Conservation (phyloP, 2,329 filamentous ascomycete species). For the Epichloe gansuensis region DNA sequence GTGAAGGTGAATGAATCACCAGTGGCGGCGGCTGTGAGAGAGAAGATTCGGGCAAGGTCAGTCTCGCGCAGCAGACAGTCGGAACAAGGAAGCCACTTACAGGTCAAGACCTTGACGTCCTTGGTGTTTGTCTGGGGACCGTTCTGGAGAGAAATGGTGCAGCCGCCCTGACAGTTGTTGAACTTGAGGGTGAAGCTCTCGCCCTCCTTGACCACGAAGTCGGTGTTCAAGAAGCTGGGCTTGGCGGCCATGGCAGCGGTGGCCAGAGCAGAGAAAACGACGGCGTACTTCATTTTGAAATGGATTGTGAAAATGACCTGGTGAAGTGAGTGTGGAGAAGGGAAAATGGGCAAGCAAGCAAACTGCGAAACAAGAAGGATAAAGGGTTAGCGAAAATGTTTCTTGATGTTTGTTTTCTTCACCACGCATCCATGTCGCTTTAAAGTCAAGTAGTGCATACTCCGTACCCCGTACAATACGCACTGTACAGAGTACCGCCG, state of each 20-base stretch:
- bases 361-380: background rate
- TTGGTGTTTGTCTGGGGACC: constrained; percentile 17
- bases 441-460: too few relatives aligned
- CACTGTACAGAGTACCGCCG: too few relatives aligned
- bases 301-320: background rate
- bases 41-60: background rate
- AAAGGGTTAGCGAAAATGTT: background rate
- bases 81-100: constrained; percentile 13
- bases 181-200: constrained; percentile 20
- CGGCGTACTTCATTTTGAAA: constrained; percentile 24
- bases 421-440: too few relatives aligned
- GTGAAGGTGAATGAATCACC: constrained; percentile 17
- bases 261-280: constrained; percentile 18
- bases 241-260: constrained; percentile 16
- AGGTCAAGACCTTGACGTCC: constrained; percentile 18
- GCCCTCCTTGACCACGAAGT: constrained; percentile 17
- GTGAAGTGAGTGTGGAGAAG: background rate
- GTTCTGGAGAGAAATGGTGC: constrained; percentile 23
- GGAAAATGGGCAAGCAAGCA: background rate
- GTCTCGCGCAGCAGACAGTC: background rate
- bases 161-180: constrained; percentile 19
- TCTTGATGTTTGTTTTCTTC: background rate
- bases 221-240: constrained; percentile 21
- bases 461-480: too few relatives aligned
- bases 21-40: constrained; percentile 9